Percentiles rank a stretch among this genome's conserved stretches.
These are phyloP conservation scores for Hypoxylon rickii DNA, from an alignment of 495 filamentous ascomycete species.

Conservation along the genomic window DNA sequence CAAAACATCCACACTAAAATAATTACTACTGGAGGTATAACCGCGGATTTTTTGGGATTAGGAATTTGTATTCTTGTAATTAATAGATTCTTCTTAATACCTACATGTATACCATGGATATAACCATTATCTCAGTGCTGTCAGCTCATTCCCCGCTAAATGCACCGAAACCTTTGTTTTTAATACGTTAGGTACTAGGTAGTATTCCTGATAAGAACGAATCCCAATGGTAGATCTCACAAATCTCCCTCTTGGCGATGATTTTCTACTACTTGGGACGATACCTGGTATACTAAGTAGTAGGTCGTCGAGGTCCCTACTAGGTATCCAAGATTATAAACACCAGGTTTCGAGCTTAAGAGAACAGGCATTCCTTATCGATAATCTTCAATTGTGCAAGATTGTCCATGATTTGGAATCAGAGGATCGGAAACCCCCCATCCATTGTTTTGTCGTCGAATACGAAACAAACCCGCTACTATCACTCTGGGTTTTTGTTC, in stretches of 20 bases:
- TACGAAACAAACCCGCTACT: constrained; percentile 21
- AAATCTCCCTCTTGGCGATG: background rate
- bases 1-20: constrained; percentile 27
- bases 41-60: too few species aligned
- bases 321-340: too few species aligned
- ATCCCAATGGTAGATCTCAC: constrained; percentile 13
- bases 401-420: constrained; percentile 24
- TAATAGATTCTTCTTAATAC: too few species aligned
- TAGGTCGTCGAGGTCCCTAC: too few species aligned
- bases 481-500: background rate
- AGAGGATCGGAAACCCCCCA: constrained; percentile 15
- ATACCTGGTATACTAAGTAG: too few species aligned
- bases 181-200: too few species aligned
- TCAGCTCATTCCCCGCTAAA: background rate
- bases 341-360: too few species aligned
- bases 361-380: constrained; percentile 12
- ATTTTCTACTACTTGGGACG: constrained; percentile 21
- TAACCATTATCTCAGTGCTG: background rate
- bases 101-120: too few species aligned
- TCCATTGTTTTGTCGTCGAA: constrained; percentile 17
- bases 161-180: background rate
- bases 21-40: constrained; percentile 27
- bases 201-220: too few species aligned
- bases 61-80: too few species aligned
- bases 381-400: too few species aligned